Percentiles rank a stretch among this genome's conserved stretches.
Conservation (phyloP, 768 basidiomycete genomes). For the Serendipita sp. region DNA sequence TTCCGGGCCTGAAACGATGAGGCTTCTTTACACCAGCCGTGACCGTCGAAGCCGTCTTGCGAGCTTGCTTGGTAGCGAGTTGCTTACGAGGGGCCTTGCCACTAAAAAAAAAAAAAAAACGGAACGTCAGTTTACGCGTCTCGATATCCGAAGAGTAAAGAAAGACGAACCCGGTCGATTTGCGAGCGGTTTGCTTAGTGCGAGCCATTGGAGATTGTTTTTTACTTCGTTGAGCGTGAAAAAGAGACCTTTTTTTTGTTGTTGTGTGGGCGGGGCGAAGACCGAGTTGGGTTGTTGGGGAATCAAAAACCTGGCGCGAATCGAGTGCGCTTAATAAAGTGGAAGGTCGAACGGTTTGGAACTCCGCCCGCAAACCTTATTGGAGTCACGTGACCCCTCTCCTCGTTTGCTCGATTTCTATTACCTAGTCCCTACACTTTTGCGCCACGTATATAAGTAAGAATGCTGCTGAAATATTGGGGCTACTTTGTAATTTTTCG, state of each 20-base stretch:
- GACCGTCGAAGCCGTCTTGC: slow-evolving; percentile 22
- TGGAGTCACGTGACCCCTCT: not conserved
- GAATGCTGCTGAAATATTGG: no score
- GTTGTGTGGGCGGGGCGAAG: not conserved
- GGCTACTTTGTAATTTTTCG: no score
- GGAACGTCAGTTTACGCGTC: not conserved
- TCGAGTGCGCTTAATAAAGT: not conserved
- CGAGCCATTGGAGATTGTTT: slow-evolving; percentile 15
- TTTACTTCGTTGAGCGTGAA: slow-evolving; percentile 35
- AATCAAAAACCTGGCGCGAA: not conserved
- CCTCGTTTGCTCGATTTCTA: no score
- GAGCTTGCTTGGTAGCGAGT: slow-evolving; percentile 33
- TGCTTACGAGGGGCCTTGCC: slow-evolving; percentile 21
- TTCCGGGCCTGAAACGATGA: slow-evolving; percentile 29
- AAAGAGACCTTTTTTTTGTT: slow-evolving; percentile 15
- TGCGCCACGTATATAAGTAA: no score
- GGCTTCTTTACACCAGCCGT: slow-evolving; percentile 26
- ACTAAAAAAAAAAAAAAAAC: not conserved
- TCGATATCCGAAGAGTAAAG: slow-evolving; percentile 20
- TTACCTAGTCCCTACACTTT: no score
- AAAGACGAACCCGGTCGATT: slow-evolving; percentile 55
- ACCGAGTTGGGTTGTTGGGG: no score
- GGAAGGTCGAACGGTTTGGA: not conserved
- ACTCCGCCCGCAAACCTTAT: slow-evolving; percentile 1
- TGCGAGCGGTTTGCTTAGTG: slow-evolving; percentile 64